Evolutionary conservation across 2,329 filamentous ascomycete genomes (phyloP), one percentile per base, ranked within the genome.

Genomic region (Xylaria sp.): DNA sequence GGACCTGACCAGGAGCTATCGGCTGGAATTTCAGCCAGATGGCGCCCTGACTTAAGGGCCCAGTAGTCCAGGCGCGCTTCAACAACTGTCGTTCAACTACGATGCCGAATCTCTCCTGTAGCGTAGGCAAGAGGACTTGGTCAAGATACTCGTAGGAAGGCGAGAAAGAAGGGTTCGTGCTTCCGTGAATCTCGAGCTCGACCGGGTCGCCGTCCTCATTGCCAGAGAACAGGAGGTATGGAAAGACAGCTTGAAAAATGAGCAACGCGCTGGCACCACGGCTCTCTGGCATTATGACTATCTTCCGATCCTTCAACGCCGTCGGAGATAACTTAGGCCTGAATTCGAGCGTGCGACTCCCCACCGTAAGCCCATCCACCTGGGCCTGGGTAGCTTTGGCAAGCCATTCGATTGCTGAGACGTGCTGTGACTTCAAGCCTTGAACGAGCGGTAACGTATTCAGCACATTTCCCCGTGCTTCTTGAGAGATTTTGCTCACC

Each of bases 361-460:
- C 88, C 18, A 89, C 81, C 0, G 74, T 72, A 28, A 89, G 81
- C 6, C 87, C 87, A 0, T 82, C 76, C 0, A 86, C 84, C 8
- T 85, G 78, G 4, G 88, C 88, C 1, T 79, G 78, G 0, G 87
- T 89, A 2, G 82, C 84, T 6, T 83, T 78, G 4, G 86, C 86
- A 0, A 90, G 83, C 78, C 82, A 89, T 68, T 82, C 77, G 9
- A 91, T 84, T 1, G 86, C 82, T 0, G 88, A 81, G 34, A 89
- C 84, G 72, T 91, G 89, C 73, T 91, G 89, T 1, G 83, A 83
- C 74, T 89, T 90, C 39, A 91, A 82, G 32, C 89, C 88, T 88
- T 39, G 12, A 4, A 15, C 5, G 52, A 9, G 13, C 5, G 52
- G 20, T n/a, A 28, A 56, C 46, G 2, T 13, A 41, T 59, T 57